Evolutionary conservation across 257 asterid genomes (phyloP).

Genomic region (Primulina huaijiensis): DNA sequence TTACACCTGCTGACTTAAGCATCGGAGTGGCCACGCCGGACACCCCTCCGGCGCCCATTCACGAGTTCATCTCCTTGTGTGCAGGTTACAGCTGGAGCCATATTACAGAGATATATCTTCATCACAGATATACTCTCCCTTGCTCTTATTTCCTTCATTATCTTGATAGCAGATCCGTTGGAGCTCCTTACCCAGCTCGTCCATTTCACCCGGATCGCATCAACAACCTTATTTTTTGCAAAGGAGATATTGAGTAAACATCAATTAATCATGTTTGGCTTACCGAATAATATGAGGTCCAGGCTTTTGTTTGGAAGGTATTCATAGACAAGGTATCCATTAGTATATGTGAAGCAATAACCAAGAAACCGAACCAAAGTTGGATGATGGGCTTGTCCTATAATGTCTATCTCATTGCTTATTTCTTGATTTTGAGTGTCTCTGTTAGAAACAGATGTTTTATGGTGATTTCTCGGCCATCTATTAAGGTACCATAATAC

Average conservation of each 20-base stretch:
- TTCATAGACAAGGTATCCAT: conserved; percentile 80
- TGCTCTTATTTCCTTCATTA: too few species aligned
- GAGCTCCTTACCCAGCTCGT: too few species aligned
- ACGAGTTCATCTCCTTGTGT: too few species aligned
- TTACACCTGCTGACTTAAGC: too few species aligned
- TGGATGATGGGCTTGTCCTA: conserved; percentile 77
- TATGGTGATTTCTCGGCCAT: conserved; percentile 69
- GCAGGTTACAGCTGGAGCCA: too few species aligned
- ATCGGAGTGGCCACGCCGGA: too few species aligned
- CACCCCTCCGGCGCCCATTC: too few species aligned
- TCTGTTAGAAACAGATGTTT: conserved; percentile 76
- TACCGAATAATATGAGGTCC: conserved; percentile 26
- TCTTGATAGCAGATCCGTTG: too few species aligned
- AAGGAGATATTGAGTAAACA: not conserved
- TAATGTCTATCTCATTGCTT: conserved; percentile 77
- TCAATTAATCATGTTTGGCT: not conserved
- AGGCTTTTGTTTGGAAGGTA: conserved; percentile 76
- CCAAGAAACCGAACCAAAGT: conserved; percentile 90
- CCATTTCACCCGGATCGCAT: too few species aligned
- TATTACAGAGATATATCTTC: too few species aligned
- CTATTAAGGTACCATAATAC: conserved; percentile 61
- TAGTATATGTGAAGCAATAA: conserved; percentile 91
- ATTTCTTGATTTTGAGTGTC: conserved; percentile 92
- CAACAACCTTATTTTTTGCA: not conserved
- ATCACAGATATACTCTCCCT: too few species aligned